Evolutionary conservation across 805 yeast species (phyloP), one percentile per base, ranked within the genome.

Genomic region (Yamadazyma ubonensis): DNA sequence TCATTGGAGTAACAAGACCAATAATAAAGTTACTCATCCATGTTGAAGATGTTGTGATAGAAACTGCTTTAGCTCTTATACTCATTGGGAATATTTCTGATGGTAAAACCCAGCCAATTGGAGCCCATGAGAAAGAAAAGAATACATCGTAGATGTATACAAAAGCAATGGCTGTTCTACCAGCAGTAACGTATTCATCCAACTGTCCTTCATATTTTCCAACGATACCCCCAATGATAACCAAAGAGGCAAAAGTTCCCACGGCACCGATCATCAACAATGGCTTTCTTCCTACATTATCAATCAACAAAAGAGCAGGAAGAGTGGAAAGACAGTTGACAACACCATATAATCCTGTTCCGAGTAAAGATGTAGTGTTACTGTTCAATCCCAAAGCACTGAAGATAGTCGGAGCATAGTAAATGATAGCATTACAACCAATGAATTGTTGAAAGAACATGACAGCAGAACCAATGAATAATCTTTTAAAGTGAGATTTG

Each of bases 31-130:
- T 64, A 38, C 51, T 48, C 49, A 63, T 50, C 70, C 70, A 64
- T 49, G 64, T 63, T 29, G 67, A 53, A 45, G 65, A 63, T n/a
- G 69, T 62, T 28, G 68, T 60, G 16, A 64, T 49, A 30, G 67
- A 65, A 14, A 63, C 52, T 41, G 65, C 69, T 19, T 53, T 58
- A 22, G 68, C 55, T 59, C 70, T 61, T 36, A 63, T 61, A 49
- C 65, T 59, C 54, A 63, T 51, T n/a, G 70, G 66, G 60, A 59
- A 58, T 33, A 64, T 58, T 53, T 64, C 70, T 20, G 70, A 61
- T 22, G 68, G 68, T 49, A 54, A 57, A 33, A 64, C 54, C 70
- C 70, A 63, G 34, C 68, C 67, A 52, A 63, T 55, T 34, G 67
- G 67, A 14, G 51, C 57, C 62, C 58, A 53, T 52, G 60, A 43